Conservation (phyloP, 2,329 filamentous ascomycete genomes). For the Lithohypha guttulata region DNA sequence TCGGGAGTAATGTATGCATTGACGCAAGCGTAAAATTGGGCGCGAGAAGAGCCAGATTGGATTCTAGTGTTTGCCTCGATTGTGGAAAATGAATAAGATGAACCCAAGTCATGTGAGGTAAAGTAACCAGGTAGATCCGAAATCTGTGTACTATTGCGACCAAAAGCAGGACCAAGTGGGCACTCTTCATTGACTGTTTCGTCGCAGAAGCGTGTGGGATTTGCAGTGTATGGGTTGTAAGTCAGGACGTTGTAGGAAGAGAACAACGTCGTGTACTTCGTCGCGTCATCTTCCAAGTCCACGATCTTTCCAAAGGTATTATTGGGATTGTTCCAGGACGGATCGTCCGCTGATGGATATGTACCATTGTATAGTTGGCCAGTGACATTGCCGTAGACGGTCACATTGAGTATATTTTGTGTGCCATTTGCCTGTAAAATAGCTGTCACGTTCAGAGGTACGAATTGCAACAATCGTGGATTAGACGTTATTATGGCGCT, state of each 20-base stretch:
- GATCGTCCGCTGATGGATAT: conserved; percentile 50
- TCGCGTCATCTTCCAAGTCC: conserved; percentile 46
- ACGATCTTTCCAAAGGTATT: conserved; percentile 66
- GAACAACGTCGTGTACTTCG: conserved; percentile 62
- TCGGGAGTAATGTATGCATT: conserved; percentile 75
- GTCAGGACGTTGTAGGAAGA: conserved; percentile 62
- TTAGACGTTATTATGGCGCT: conserved; percentile 47
- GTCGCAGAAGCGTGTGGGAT: conserved; percentile 54
- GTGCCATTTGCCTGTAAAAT: conserved; percentile 53
- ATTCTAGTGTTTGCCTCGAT: conserved; percentile 64
- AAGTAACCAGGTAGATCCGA: conserved; percentile 58
- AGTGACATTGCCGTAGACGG: conserved; percentile 82
- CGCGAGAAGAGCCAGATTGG: conserved; percentile 57
- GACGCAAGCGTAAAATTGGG: conserved; percentile 64
- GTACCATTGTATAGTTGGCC: conserved; percentile 51
- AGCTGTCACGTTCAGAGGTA: conserved; percentile 64
- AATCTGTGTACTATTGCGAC: conserved; percentile 42
- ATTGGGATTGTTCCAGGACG: conserved; percentile 52
- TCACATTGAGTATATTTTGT: conserved; percentile 60
- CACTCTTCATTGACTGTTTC: conserved; percentile 50
- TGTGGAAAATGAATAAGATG: conserved; percentile 78
- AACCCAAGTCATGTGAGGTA: conserved; percentile 61
- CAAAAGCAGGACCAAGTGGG: conserved; percentile 65
- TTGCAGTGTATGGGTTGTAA: conserved; percentile 56
- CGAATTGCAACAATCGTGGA: conserved; percentile 63